Conservation (phyloP, 2,329 filamentous ascomycete genomes). For the Cladosporium sp. region DNA sequence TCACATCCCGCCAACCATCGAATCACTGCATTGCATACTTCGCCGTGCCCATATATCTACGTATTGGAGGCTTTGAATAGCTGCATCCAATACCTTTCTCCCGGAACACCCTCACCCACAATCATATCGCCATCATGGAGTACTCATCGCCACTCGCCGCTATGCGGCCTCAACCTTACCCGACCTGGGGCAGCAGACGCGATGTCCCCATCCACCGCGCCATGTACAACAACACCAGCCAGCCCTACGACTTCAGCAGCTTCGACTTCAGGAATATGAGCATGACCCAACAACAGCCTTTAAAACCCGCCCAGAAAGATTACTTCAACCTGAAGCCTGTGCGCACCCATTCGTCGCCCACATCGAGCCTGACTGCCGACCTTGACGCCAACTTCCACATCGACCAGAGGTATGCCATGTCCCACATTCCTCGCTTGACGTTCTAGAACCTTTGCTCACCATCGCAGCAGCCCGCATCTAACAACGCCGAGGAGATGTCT, state of each 20-base stretch:
- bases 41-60: background rate
- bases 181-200: constrained; percentile 62
- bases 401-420: constrained; percentile 72
- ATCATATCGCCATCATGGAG: constrained; percentile 62
- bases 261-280: constrained; percentile 77
- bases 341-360: constrained; percentile 90
- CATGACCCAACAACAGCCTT: constrained; percentile 62
- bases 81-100: constrained; percentile 11
- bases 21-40: background rate
- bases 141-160: constrained; percentile 91
- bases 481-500: constrained; percentile 81
- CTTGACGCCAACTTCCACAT: constrained; percentile 96
- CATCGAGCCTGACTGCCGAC: constrained; percentile 86
- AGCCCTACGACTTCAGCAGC: constrained; percentile 61
- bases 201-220: constrained; percentile 56
- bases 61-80: constrained; percentile 20
- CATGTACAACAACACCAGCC: constrained; percentile 46
- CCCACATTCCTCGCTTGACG: constrained; percentile 40
- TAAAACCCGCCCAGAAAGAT: constrained; percentile 63
- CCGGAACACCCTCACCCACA: background rate
- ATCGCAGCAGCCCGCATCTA: constrained; percentile 68
- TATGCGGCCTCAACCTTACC: constrained; percentile 73
- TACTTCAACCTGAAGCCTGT: constrained; percentile 77
- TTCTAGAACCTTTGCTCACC: constrained; percentile 40
- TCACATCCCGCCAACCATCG: background rate